Evolutionary conservation across 306 rosid genomes (phyloP).

Genomic region (Trifolium pratense): DNA sequence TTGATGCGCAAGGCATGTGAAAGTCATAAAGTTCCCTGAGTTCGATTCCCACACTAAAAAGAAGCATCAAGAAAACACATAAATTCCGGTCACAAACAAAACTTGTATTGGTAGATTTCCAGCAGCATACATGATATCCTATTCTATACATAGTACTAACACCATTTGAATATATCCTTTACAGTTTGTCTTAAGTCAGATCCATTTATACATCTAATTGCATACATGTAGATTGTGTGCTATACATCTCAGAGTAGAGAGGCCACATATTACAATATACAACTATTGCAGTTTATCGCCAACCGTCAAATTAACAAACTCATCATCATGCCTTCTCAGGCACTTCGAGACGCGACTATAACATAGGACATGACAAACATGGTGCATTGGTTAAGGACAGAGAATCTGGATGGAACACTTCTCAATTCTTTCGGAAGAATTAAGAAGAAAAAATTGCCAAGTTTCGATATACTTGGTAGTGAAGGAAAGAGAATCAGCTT

Average conservation of each 20-base stretch:
- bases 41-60: background rate
- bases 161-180: slow-evolving; percentile 45
- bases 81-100: slow-evolving; percentile 5
- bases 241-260: slow-evolving; percentile 50
- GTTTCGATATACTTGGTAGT: slow-evolving; percentile 39
- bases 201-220: slow-evolving; percentile 46
- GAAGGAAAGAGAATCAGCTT: slow-evolving; percentile 53
- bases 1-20: background rate
- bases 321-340: slow-evolving; percentile 50
- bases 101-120: slow-evolving; percentile 29
- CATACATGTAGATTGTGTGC: slow-evolving; percentile 50
- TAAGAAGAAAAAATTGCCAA: slow-evolving; percentile 23
- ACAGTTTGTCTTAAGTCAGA: slow-evolving; percentile 39
- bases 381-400: slow-evolving; percentile 44
- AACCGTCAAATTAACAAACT: slow-evolving; percentile 43
- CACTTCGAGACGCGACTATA: slow-evolving; percentile 41
- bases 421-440: slow-evolving; percentile 35
- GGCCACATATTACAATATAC: slow-evolving; percentile 43
- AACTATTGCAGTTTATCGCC: slow-evolving; percentile 33
- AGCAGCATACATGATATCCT: slow-evolving; percentile 30
- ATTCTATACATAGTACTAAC: slow-evolving; percentile 36
- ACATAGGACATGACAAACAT: slow-evolving; percentile 39
- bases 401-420: slow-evolving; percentile 36
- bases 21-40: background rate
- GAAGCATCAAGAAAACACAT: background rate